phyloP scores from a whole-genome alignment of 345 rosid genomes.

The Psidium friedrichsthalianum region DNA sequence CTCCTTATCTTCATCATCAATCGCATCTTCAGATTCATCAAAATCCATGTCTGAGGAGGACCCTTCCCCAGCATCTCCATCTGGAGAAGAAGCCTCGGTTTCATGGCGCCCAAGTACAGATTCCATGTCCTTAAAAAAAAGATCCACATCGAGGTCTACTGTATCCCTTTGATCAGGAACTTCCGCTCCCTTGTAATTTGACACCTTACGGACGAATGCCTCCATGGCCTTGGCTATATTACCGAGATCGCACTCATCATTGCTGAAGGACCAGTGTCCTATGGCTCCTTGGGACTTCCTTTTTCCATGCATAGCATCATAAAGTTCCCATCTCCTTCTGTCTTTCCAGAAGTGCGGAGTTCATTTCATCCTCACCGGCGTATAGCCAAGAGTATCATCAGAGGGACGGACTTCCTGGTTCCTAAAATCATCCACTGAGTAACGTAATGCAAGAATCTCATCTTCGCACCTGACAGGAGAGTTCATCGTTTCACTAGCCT shows the following conservation, averaged over 20 bases:
- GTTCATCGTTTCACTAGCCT: slow-evolving; percentile 63
- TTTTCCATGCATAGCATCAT: slow-evolving; percentile 33
- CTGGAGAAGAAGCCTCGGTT: slow-evolving; percentile 14
- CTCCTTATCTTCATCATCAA: slow-evolving; percentile 32
- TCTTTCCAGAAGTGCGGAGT: slow-evolving; percentile 65
- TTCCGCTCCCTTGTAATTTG: slow-evolving; percentile 83
- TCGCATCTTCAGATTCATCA: slow-evolving; percentile 49
- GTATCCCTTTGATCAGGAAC: slow-evolving; percentile 60
- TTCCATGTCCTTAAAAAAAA: slow-evolving; percentile 61
- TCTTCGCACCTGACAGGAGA: slow-evolving; percentile 74
- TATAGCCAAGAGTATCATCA: slow-evolving; percentile 86
- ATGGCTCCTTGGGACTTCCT: slow-evolving; percentile 27
- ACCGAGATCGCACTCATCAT: slow-evolving; percentile 48
- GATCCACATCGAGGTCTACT: slow-evolving; percentile 56
- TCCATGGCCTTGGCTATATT: slow-evolving; percentile 63
- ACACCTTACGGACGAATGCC: slow-evolving; percentile 60
- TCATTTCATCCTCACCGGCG: slow-evolving; percentile 69
- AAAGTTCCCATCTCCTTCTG: slow-evolving; percentile 77
- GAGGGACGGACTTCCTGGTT: slow-evolving; percentile 34
- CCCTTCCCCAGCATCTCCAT: slow-evolving; percentile 38
- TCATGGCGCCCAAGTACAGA: slow-evolving; percentile 38
- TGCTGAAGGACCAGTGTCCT: slow-evolving; percentile 35
- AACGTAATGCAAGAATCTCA: slow-evolving; percentile 68
- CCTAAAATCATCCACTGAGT: slow-evolving; percentile 11
- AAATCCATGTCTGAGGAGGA: slow-evolving; percentile 81